A percentile compares a stretch with the other conserved stretches of the same genome.
Conservation (phyloP, 768 basidiomycete genomes). For the Russula lepida region DNA sequence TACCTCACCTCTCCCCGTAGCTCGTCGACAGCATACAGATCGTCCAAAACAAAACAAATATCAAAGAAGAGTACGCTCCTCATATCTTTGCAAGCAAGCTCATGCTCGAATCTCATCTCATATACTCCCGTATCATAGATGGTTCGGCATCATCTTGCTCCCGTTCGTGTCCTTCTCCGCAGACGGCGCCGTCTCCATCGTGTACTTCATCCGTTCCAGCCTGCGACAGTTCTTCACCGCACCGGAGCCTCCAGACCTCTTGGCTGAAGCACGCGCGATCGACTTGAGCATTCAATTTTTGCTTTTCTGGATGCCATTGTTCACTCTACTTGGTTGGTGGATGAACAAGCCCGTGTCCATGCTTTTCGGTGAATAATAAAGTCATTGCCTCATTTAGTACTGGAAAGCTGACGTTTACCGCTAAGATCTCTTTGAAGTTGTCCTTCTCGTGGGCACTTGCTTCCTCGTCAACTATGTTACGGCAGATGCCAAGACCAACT, state of each 20-base stretch:
- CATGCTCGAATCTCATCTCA: neutral
- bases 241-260: constrained; percentile 39
- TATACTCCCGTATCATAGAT: constrained; percentile 31
- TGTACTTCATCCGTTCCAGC: constrained; percentile 44
- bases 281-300: constrained; percentile 73
- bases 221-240: constrained; percentile 35
- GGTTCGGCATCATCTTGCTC: constrained; percentile 66
- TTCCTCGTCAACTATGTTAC: constrained; percentile 78
- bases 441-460: constrained; percentile 53
- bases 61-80: constrained; percentile 45
- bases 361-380: constrained; percentile 59
- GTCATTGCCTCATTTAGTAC: constrained; percentile 4
- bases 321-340: constrained; percentile 66
- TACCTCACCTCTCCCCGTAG: constrained; percentile 27
- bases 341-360: constrained; percentile 48
- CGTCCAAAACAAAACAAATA: constrained; percentile 36
- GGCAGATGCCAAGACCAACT: constrained; percentile 71
- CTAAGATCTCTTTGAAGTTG: constrained; percentile 61
- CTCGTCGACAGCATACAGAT: constrained; percentile 57
- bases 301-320: constrained; percentile 71
- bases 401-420: neutral
- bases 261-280: constrained; percentile 62
- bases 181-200: constrained; percentile 53
- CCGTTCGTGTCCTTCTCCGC: constrained; percentile 69
- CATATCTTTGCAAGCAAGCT: neutral